Percentiles rank a stretch among this genome's conserved stretches.
These are phyloP conservation scores for Chrysanthemum lavandulifolium DNA, from an alignment of 129 eudicot genomes.

Conservation along the genomic window DNA sequence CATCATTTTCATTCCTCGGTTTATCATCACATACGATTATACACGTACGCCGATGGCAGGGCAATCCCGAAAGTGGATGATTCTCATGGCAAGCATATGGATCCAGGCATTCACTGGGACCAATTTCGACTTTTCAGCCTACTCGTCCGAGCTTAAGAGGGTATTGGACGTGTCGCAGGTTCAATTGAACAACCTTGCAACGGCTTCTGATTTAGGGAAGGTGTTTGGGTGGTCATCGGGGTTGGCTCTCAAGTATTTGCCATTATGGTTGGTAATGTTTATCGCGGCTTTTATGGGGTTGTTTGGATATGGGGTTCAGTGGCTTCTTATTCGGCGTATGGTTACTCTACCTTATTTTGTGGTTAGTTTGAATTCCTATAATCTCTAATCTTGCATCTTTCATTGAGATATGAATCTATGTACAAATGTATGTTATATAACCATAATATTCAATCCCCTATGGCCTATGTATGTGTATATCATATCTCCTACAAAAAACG, in stretches of 20 bases:
- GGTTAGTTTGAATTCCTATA: slow-evolving; percentile 40
- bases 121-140: slow-evolving; percentile 86
- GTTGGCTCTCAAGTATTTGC: slow-evolving; percentile 62
- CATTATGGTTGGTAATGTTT: slow-evolving; percentile 68
- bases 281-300: slow-evolving; percentile 74
- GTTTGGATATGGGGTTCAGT: slow-evolving; percentile 79
- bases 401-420: not conserved
- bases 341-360: slow-evolving; percentile 58
- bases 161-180: slow-evolving; percentile 66
- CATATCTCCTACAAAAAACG: too few relatives aligned
- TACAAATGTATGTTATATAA: too few relatives aligned
- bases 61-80: slow-evolving; percentile 83
- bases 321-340: slow-evolving; percentile 55
- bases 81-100: slow-evolving; percentile 73
- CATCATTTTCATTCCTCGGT: not conserved
- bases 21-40: too few relatives aligned
- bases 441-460: too few relatives aligned
- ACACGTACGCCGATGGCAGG: slow-evolving; percentile 39
- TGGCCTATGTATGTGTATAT: too few relatives aligned
- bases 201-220: slow-evolving; percentile 87
- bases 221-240: slow-evolving; percentile 93
- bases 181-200: slow-evolving; percentile 69
- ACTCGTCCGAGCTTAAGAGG: slow-evolving; percentile 73
- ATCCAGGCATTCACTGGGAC: slow-evolving; percentile 92
- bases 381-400: not conserved